Evolutionary conservation across 2,329 filamentous ascomycete genomes (phyloP).

Genomic region (Ophiostoma populinum): DNA sequence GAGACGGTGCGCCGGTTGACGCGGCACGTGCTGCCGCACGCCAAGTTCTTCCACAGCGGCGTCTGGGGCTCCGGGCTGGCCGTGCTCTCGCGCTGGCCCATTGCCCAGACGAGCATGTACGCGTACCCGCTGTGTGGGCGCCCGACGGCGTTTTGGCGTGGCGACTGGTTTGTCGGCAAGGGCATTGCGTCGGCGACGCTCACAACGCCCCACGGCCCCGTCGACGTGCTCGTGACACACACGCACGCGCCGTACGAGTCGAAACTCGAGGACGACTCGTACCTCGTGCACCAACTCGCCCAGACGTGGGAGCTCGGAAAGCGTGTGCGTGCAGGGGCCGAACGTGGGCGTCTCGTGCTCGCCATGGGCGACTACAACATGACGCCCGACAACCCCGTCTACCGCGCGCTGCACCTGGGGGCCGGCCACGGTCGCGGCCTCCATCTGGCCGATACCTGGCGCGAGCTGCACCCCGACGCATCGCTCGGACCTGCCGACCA

Average conservation of each 20-base stretch:
- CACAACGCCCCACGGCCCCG: slow-evolving; percentile 30
- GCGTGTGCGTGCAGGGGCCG: slow-evolving; percentile 63
- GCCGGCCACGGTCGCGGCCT: slow-evolving; percentile 44
- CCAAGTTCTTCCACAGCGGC: slow-evolving; percentile 83
- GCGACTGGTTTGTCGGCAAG: slow-evolving; percentile 94
- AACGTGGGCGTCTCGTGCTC: slow-evolving; percentile 61
- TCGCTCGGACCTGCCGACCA: slow-evolving; percentile 58
- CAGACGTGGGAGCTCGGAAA: slow-evolving; percentile 94
- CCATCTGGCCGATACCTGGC: slow-evolving; percentile 74
- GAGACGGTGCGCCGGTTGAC: slow-evolving; percentile 56
- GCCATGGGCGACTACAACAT: slow-evolving; percentile 94
- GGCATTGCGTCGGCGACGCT: slow-evolving; percentile 75
- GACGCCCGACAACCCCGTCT: slow-evolving; percentile 70
- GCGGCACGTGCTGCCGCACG: slow-evolving; percentile 60
- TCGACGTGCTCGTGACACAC: slow-evolving; percentile 89
- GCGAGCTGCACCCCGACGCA: slow-evolving; percentile 64
- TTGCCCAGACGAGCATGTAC: slow-evolving; percentile 75
- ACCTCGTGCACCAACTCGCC: slow-evolving; percentile 75
- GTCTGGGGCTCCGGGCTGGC: slow-evolving; percentile 79
- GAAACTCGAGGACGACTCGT: slow-evolving; percentile 52
- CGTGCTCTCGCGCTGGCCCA: slow-evolving; percentile 82
- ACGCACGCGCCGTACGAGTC: slow-evolving; percentile 75
- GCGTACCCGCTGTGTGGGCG: slow-evolving; percentile 82
- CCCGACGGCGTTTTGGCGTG: slow-evolving; percentile 82
- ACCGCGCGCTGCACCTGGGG: slow-evolving; percentile 49